phyloP scores from a whole-genome alignment of 2,329 filamentous ascomycete species.

The Phialophora macrospora region DNA sequence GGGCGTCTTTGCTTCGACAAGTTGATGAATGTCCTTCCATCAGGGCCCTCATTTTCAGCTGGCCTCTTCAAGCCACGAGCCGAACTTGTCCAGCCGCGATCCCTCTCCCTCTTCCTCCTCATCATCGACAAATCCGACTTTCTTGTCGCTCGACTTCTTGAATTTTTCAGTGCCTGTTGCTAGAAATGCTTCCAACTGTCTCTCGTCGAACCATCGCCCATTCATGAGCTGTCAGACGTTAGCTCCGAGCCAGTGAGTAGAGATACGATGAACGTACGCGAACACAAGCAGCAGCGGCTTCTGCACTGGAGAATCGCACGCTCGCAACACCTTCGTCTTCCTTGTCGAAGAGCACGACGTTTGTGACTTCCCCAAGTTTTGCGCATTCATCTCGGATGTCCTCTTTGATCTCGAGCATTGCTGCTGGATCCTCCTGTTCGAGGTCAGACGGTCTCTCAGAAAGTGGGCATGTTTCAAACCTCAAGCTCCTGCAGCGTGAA shows the following conservation, averaged over 20 bases:
- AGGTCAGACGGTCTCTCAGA: constrained; percentile 12
- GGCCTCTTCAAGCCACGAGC: constrained; percentile 55
- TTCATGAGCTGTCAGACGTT: constrained; percentile 64
- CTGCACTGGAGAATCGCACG: constrained; percentile 75
- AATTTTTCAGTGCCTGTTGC: constrained; percentile 74
- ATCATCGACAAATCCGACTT: constrained; percentile 52
- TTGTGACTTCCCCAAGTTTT: constrained; percentile 85
- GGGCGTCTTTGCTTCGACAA: neutral
- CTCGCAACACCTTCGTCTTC: constrained; percentile 84
- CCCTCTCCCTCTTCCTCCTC: constrained; percentile 55
- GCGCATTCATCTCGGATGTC: constrained; percentile 89
- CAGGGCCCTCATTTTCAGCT: constrained; percentile 6
- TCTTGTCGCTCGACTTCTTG: constrained; percentile 64
- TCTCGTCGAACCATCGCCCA: constrained; percentile 77
- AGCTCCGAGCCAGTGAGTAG: neutral
- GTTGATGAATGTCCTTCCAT: neutral
- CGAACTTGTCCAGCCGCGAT: constrained; percentile 54
- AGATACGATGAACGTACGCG: constrained; percentile 43
- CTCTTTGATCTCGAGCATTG: constrained; percentile 88
- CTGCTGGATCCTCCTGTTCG: constrained; percentile 73
- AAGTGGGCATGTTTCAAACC: constrained; percentile 41
- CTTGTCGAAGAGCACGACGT: constrained; percentile 85
- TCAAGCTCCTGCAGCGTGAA: constrained; percentile 86
- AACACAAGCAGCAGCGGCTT: constrained; percentile 74
- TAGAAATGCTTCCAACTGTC: constrained; percentile 72